Conservation (phyloP, 169 alveolate species). For the Plasmodium blacklocki region DNA sequence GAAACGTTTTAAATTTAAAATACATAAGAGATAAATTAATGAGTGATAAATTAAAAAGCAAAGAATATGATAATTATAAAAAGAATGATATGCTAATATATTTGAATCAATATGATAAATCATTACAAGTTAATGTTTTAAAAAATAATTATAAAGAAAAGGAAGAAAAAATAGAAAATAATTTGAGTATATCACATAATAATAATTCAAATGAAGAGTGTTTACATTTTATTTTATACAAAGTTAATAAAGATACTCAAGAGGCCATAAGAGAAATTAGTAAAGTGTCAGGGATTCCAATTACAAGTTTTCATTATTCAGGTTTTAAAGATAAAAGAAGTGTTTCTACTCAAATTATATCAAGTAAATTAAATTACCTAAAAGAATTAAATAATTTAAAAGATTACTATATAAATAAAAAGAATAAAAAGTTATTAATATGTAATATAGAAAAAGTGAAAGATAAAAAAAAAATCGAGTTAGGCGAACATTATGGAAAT, state of each 20-base stretch:
- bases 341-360: conserved; percentile 67
- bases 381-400: conserved; percentile 11
- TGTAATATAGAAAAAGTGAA: conserved; percentile 44
- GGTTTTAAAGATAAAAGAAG: conserved; percentile 77
- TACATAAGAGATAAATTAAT: conserved; percentile 13
- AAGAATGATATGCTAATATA: not conserved
- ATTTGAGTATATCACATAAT: not conserved
- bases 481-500: conserved; percentile 75
- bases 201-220: conserved; percentile 29
- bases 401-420: conserved; percentile 7
- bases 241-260: conserved; percentile 75
- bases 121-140: not conserved
- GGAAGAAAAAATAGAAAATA: not conserved
- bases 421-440: conserved; percentile 34
- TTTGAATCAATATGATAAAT: not conserved
- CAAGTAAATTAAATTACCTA: conserved; percentile 13
- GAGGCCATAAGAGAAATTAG: conserved; percentile 75
- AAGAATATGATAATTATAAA: not conserved
- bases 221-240: conserved; percentile 48
- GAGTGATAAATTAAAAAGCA: not conserved
- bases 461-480: conserved; percentile 33
- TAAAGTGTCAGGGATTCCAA: conserved; percentile 52
- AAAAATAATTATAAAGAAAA: not conserved
- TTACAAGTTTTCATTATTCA: conserved; percentile 66
- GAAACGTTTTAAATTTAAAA: conserved; percentile 45